Base-by-base conservation (phyloP, 1,284 basidiomycete genomes). In the Inonotus hispidus region DNA sequence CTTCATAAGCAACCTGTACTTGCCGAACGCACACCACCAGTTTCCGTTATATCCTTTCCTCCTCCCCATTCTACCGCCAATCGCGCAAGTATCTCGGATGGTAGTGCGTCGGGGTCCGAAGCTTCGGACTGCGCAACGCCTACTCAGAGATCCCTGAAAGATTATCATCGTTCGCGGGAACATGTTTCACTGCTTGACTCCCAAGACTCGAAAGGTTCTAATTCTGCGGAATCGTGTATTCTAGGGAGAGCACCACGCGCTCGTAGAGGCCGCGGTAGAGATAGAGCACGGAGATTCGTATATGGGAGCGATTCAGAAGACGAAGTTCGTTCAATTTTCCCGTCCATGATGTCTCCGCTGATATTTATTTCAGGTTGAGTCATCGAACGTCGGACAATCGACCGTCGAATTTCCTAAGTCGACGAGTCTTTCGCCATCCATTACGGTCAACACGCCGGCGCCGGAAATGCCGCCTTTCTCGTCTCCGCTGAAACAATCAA, bases 61-160 rank as follows among this genome's bases (percentile, higher is more conserved):
- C 39, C 52, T 21, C 13, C 41, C 25, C 13, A 8, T 38, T 16
- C 41, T 43, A 2, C 41, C 19, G 19, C 13, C n/a, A 6, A 21
- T 43, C 41, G n/a, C 0, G 2, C 41, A 21, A 10, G 41, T 14
- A n/a, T 10, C 8, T 7, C n/a, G n/a, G 16, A 43, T 21, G 16
- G 16, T 10, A 43, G 10, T 16, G 41, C 41, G 16, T 54, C 59
- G 41, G 56, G 54, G 11, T 62, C 60, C 13, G 41, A 43, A 11
- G 60, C 32, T 13, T 62, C 60, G 27, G 60, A 62, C 10, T 62
- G 60, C 25, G 56, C 56, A 27, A 62, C 60, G 38, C 60, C 60
- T 1, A 62, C 60, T 1, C 60, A 53, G 14, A 45, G 19, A 2
- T 47, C 41, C 3, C 4, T 8, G 39, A 38, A 46, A 13, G 49